Conservation (phyloP, 2,329 filamentous ascomycete species). For the Clonostachys chloroleuca region DNA sequence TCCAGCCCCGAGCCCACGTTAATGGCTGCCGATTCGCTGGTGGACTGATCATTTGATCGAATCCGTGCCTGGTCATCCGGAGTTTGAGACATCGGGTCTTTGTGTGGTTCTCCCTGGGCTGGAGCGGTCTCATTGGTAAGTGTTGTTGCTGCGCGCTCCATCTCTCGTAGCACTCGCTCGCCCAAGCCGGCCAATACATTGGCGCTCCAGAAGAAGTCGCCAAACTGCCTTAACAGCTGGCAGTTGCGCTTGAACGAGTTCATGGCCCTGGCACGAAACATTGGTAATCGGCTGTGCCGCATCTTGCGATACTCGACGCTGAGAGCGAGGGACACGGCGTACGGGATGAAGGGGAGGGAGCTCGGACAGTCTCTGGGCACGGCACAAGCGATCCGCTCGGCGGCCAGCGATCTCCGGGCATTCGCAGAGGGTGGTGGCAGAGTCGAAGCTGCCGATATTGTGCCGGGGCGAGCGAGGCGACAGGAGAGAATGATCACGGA, state of each 20-base stretch:
- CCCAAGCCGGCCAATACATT: slow-evolving; percentile 50
- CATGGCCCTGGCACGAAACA: slow-evolving; percentile 53
- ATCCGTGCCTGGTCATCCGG: slow-evolving; percentile 4
- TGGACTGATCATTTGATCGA: slow-evolving; percentile 10
- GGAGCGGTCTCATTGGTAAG: slow-evolving; percentile 29
- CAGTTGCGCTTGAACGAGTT: slow-evolving; percentile 50
- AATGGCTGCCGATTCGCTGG: slow-evolving; percentile 15
- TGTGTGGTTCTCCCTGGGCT: slow-evolving; percentile 8
- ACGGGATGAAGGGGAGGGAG: slow-evolving; percentile 55
- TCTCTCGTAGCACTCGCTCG: slow-evolving; percentile 48
- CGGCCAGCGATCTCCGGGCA: slow-evolving; percentile 51
- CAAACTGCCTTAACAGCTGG: slow-evolving; percentile 44
- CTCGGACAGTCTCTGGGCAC: slow-evolving; percentile 45
- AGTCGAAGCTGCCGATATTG: slow-evolving; percentile 30
- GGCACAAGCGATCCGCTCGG: slow-evolving; percentile 52
- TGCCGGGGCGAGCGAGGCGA: slow-evolving; percentile 39
- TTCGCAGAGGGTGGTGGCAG: slow-evolving; percentile 45
- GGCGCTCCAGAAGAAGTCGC: slow-evolving; percentile 55
- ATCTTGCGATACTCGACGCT: slow-evolving; percentile 61
- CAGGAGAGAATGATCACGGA: slow-evolving; percentile 60
- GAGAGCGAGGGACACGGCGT: slow-evolving; percentile 56
- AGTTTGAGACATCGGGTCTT: not conserved
- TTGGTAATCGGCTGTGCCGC: slow-evolving; percentile 53
- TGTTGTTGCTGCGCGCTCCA: slow-evolving; percentile 47
- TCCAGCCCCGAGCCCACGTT: slow-evolving; percentile 20